Evolutionary conservation across 257 asterid genomes (phyloP), one percentile per base, ranked within the genome.

Genomic region (Penstemon barbatus): DNA sequence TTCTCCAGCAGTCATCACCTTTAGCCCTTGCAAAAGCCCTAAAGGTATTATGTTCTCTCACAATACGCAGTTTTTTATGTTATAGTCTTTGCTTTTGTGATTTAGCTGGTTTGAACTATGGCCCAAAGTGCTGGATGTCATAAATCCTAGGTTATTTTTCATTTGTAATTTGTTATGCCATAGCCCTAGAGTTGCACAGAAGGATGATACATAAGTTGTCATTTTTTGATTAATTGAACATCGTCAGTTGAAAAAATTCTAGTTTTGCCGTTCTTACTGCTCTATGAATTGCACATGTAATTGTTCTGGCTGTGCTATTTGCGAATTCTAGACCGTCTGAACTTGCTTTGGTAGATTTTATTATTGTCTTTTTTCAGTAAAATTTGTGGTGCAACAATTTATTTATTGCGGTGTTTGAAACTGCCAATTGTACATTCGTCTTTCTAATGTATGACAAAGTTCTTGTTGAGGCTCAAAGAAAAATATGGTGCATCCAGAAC

Each of bases 11-110:
- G 81, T 76, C 86, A 55, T 87, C 99, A 52, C 97, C 99, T 72
- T 74, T 93, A 77, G 95, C 95, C 60, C 96, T 93, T 73, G 86
- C 96, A 7, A 93, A 93, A 78, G 96, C 97, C 75, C 74, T 93
- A 33, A 93, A 93, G 97, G 99, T 93, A 80, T 74, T 68, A 43
- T 58, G 3, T 58, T 59, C 48, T 57, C 33, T 66, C 66, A 61
- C 56, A 57, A 62, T 7, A 52, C 63, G 38, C 49, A 6, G 54
- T 25, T 25, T 25, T 61, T 56, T 45, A 63, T 68, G 61, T 54
- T 55, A 18, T 65, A 61, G 37, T 36, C 9, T 42, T 62, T 55
- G 55, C 4, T 50, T 13, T 57, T 18, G 78, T 74, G 12, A 61
- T 15, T n/a, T 67, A 19, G 57, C 38, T 55, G 36, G 42, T 44